Percentiles rank a stretch among this genome's conserved stretches.
These are phyloP conservation scores for Incumbomyces lentus DNA, from an alignment of 2,329 filamentous ascomycete species.

Conservation along the genomic window DNA sequence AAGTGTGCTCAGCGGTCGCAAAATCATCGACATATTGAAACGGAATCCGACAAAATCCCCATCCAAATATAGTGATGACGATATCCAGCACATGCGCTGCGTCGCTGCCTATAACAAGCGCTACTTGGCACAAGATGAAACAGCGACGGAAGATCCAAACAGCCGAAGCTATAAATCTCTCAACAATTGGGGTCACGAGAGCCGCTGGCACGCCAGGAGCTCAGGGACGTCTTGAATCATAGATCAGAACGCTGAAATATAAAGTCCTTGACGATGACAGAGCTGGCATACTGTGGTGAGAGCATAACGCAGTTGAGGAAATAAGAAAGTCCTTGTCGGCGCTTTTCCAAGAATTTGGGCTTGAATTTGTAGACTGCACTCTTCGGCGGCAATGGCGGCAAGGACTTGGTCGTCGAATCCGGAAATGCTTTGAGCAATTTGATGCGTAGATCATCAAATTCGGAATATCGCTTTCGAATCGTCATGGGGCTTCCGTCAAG, in stretches of 20 bases:
- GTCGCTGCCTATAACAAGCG: slow-evolving; percentile 57
- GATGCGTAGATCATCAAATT: slow-evolving; percentile 74
- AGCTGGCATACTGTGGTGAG: slow-evolving; percentile 87
- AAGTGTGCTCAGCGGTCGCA: slow-evolving; percentile 42
- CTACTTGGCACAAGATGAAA: slow-evolving; percentile 55
- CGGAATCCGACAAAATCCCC: slow-evolving; percentile 50
- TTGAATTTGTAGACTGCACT: slow-evolving; percentile 73
- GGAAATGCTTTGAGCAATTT: slow-evolving; percentile 73
- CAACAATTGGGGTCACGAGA: too few species aligned
- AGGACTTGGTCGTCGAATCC: slow-evolving; percentile 53
- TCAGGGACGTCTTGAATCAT: slow-evolving; percentile 6
- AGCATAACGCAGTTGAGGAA: slow-evolving; percentile 88
- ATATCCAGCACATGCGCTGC: slow-evolving; percentile 51
- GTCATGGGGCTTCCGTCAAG: slow-evolving; percentile 54
- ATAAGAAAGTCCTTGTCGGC: slow-evolving; percentile 74
- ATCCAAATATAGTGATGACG: slow-evolving; percentile 46
- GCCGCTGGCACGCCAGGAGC: too few species aligned
- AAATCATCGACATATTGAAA: slow-evolving; percentile 53
- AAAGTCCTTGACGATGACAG: slow-evolving; percentile 85
- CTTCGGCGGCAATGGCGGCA: slow-evolving; percentile 85
- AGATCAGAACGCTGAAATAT: slow-evolving; percentile 44
- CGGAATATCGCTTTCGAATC: slow-evolving; percentile 65
- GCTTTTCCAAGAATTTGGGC: slow-evolving; percentile 72
- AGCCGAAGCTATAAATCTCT: slow-evolving; percentile 48
- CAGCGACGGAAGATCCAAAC: slow-evolving; percentile 46